phyloP scores from a whole-genome alignment of 164 flowering plant species.

The Magnolia kwangsiensis region DNA sequence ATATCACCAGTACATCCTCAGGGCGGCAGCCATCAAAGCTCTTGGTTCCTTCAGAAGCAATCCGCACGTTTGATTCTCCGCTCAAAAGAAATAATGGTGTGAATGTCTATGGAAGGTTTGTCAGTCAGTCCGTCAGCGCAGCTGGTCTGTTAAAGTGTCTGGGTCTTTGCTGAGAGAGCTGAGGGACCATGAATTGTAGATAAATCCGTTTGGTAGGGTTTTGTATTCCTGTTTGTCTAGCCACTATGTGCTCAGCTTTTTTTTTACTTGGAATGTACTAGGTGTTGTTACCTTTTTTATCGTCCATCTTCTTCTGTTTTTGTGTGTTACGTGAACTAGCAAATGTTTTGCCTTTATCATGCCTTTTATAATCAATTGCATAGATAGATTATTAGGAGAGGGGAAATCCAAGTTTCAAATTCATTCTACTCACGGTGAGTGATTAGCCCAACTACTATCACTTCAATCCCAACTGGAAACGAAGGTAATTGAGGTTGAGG shows the following conservation, averaged over 20 bases:
- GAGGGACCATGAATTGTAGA: conserved; percentile 27
- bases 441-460: no score
- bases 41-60: conserved; percentile 87
- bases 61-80: conserved; percentile 8
- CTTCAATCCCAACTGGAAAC: no score
- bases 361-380: not conserved
- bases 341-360: not conserved
- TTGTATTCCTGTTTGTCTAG: not conserved
- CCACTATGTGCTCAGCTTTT: not conserved
- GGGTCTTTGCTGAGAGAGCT: not conserved
- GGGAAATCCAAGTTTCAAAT: no score
- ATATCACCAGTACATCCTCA: conserved; percentile 73
- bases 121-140: not conserved
- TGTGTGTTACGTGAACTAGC: not conserved
- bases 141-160: not conserved
- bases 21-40: conserved; percentile 82
- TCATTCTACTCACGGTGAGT: no score
- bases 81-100: not conserved
- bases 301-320: not conserved
- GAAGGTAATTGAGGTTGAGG: no score
- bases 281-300: not conserved
- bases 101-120: not conserved
- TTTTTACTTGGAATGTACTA: not conserved
- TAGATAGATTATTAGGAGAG: no score
- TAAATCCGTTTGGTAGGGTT: conserved; percentile 4